These are phyloP conservation scores for Neofusicoccum umdonicola DNA, from an alignment of 2,329 filamentous ascomycete species.

Conservation along the genomic window DNA sequence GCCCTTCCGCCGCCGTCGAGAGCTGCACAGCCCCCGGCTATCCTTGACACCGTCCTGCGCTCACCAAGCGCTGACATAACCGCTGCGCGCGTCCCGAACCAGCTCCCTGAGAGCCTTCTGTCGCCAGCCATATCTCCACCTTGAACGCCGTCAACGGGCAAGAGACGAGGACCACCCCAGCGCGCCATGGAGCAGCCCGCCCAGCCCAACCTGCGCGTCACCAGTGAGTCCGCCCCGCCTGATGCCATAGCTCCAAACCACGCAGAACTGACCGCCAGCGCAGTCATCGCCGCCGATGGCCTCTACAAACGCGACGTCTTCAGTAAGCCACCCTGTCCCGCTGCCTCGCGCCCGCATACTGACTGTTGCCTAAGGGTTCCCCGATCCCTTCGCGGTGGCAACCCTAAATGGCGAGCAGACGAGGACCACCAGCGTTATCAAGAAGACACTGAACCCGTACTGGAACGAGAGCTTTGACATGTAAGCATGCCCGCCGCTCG, in stretches of 20 bases:
- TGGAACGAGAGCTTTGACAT: constrained; percentile 99
- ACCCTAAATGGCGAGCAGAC: constrained; percentile 98
- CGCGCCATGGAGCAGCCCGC: constrained; percentile 48
- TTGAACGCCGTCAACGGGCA: background rate
- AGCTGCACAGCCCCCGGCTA: constrained; percentile 18
- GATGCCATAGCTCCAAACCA: constrained; percentile 12
- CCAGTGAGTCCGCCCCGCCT: constrained; percentile 61
- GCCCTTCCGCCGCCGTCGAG: constrained; percentile 16
- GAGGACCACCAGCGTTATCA: constrained; percentile 94
- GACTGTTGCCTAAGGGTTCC: constrained; percentile 67
- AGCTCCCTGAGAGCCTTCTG: constrained; percentile 13
- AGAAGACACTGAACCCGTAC: constrained; percentile 97
- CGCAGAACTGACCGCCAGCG: constrained; percentile 28
- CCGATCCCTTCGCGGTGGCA: constrained; percentile 95
- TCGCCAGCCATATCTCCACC: background rate
- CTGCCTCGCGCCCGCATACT: constrained; percentile 24
- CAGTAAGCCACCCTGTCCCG: constrained; percentile 60
- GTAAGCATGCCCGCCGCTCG: constrained; percentile 55
- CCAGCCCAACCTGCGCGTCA: constrained; percentile 82
- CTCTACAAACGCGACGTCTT: constrained; percentile 99
- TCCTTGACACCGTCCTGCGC: constrained; percentile 19
- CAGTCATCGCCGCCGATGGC: constrained; percentile 97
- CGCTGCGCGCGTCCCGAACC: constrained; percentile 8
- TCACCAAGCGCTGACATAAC: constrained; percentile 18
- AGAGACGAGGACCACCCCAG: background rate